Base-by-base conservation (phyloP, 2,329 filamentous ascomycete genomes). In the Monosporascus sp. region DNA sequence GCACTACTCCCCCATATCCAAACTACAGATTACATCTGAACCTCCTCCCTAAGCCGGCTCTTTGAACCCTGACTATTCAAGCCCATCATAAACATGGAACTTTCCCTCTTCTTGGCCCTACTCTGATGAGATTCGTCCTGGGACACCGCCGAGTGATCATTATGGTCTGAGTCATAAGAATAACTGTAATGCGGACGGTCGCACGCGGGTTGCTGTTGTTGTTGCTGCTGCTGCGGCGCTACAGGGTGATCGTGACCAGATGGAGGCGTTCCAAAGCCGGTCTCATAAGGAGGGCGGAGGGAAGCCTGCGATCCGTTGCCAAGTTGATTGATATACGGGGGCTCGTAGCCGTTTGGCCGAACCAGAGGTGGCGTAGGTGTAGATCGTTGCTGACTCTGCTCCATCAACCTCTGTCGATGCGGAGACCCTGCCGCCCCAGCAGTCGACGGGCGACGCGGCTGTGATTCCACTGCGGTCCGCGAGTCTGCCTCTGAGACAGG, bases 61-160 rank as follows among this genome's bases (percentile, higher is more conserved):
- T 76, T 78, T 0, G 77, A 79, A 40, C 70, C 69, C 59, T 81
- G 79, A 20, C 76, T 73, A 51, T 73, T 78, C 35, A 81, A 66
- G 20, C 72, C 72, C 54, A 78, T 73, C 64, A 78, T 76, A 55
- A 84, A 81, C 67, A 86, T 81, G 46, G 75, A 73, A 61, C 84
- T 87, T 68, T 87, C 83, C 49, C 84, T 77, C 48, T 81, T 74
- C 63, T 76, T 80, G 41, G 65, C 63, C 60, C 72, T 79, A 56
- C 61, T 62, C 35, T 59, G 58, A 26, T 71, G 71, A 8, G 66
- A 64, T 50, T 71, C 71, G 38, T 74, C 69, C 48, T 73, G 71
- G 49, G 63, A 54, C 27, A 58, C 49, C 37, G 61, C 62, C 19
- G 62, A 65, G 48, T 52, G n/a, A 20, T 44, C 26, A 46, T 46